A percentile compares a stretch with the other conserved stretches of the same genome.
Conservation (phyloP, 352 stramenopile species). For the Phytophthora foliorum region DNA sequence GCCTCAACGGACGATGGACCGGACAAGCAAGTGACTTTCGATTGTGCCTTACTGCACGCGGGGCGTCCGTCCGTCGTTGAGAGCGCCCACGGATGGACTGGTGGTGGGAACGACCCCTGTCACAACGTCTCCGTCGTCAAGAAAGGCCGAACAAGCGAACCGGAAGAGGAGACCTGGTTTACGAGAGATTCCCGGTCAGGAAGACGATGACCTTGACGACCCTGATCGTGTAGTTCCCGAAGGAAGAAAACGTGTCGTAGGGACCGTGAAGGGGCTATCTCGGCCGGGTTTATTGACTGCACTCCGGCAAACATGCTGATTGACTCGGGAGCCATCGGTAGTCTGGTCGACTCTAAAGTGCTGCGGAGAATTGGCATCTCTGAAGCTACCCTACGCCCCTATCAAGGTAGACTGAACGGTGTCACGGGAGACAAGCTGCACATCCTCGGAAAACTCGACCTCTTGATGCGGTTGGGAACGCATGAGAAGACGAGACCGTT, state of each 20-base stretch:
- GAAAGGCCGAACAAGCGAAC: too few relatives aligned
- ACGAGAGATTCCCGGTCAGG: background rate
- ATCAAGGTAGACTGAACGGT: background rate
- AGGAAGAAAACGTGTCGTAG: background rate
- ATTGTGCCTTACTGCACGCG: too few relatives aligned
- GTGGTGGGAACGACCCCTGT: too few relatives aligned
- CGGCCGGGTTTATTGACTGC: background rate
- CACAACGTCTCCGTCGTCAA: too few relatives aligned
- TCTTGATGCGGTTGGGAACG: background rate
- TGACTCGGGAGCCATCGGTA: background rate
- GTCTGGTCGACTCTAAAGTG: background rate
- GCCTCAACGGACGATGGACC: too few relatives aligned
- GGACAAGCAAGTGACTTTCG: too few relatives aligned
- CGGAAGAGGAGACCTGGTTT: background rate
- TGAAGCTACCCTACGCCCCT: background rate
- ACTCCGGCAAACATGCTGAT: background rate
- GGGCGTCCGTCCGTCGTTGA: too few relatives aligned
- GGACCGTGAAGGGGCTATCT: background rate
- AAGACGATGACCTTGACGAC: background rate
- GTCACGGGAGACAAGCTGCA: background rate
- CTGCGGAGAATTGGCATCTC: background rate
- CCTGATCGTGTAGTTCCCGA: background rate
- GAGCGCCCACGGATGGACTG: too few relatives aligned
- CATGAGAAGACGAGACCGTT: background rate
- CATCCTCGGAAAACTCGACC: background rate